These are phyloP conservation scores for Parachaetomium inaequale DNA, from an alignment of 495 filamentous ascomycete species.

Conservation along the genomic window DNA sequence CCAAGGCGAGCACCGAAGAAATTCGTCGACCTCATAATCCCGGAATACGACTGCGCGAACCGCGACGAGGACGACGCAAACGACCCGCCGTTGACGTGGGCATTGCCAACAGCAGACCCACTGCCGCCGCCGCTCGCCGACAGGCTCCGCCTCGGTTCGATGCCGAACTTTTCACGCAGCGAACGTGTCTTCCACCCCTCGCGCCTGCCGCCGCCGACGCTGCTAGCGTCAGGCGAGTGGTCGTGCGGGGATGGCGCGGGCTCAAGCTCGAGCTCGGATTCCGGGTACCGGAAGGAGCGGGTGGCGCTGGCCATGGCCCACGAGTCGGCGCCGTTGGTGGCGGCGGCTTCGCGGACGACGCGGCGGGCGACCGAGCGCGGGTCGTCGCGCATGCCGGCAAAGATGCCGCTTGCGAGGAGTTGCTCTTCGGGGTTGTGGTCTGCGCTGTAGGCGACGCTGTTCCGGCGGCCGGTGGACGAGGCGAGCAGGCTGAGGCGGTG, in stretches of 20 bases:
- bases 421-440: slow-evolving; percentile 33
- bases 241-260: slow-evolving; percentile 6
- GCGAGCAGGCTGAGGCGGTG: slow-evolving; percentile 22
- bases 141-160: slow-evolving; percentile 27
- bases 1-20: slow-evolving; percentile 15
- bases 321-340: slow-evolving; percentile 1
- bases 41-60: slow-evolving; percentile 25
- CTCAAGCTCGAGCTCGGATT: slow-evolving; percentile 28
- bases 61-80: slow-evolving; percentile 4
- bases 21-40: slow-evolving; percentile 20
- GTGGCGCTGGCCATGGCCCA: slow-evolving; percentile 3
- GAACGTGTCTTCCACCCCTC: slow-evolving; percentile 33
- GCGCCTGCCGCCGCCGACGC: slow-evolving; percentile 18
- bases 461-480: slow-evolving; percentile 3
- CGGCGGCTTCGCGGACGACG: slow-evolving; percentile 23
- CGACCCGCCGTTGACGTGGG: slow-evolving; percentile 12
- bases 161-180: slow-evolving; percentile 32
- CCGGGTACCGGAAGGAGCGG: slow-evolving; percentile 21
- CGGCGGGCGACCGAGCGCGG: slow-evolving; percentile 31
- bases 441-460: slow-evolving; percentile 15
- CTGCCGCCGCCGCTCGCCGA: slow-evolving; percentile 23
- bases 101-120: slow-evolving; percentile 15
- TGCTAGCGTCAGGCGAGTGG: slow-evolving; percentile 8
- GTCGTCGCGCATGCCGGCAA: slow-evolving; percentile 38
- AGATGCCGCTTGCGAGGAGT: slow-evolving; percentile 44